Base-by-base conservation (phyloP, 1,284 basidiomycete species). In the Irpex lacteus region DNA sequence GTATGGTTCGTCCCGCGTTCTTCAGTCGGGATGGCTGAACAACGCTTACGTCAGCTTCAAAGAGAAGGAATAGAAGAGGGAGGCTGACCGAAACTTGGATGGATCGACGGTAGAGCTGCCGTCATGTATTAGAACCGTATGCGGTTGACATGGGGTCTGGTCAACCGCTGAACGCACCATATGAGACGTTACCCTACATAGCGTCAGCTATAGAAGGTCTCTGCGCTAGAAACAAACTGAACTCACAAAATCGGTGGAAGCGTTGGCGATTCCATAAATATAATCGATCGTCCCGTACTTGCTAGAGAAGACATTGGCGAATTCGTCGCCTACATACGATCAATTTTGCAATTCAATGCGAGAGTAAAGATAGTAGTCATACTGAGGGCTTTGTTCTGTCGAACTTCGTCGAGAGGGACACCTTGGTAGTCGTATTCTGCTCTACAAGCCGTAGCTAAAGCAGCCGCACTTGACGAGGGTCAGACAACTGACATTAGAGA, bases 1-100 rank as follows among this genome's bases (percentile, higher is more conserved):
- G 90, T 90, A 67, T 91, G 89, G 67, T 92, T 92, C 6, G 85
- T 86, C 32, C 88, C 88, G 54, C 81, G 74, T 3, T 80, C 80
- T 60, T 78, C 76, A 4, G 88, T 89, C 8, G 89, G 88, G 64
- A 92, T 91, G 15, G 86, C 89, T 90, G 67, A 18, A 59, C 34
- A 15, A 44, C n/a, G 11, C 9, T 40, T 21, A 0, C 1, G 2
- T 34, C 21, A 34, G 59, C 6, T 36, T 44, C 15, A 57, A 0
- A 5, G 60, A 49, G 11, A 40, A 9, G 4, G 4, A 26, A 9
- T 34, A 37, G 26, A 19, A 5, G 15, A n/a, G 18, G 11, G 21
- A 18, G 50, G 47, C 80, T 70, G 70, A 89, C 88, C 81, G 68
- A 81, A 91, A 19, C 75, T 69, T 21, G 89, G 89, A 70, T 91